phyloP scores from a whole-genome alignment of 352 stramenopile genomes.

The Globisporangium ultimum region DNA sequence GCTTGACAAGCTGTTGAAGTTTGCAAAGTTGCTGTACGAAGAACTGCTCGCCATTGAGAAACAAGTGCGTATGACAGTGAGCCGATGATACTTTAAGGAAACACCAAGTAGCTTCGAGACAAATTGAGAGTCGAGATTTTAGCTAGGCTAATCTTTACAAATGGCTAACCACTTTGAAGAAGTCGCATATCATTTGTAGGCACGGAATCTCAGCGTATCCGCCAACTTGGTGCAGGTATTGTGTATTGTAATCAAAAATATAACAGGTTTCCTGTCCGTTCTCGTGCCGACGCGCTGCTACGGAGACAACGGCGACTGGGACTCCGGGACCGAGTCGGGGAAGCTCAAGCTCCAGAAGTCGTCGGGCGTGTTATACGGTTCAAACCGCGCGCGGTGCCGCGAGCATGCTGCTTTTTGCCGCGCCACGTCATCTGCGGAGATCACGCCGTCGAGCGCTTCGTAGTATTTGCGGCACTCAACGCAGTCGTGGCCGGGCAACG shows the following conservation, averaged over 20 bases:
- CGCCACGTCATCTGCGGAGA: conserved; percentile 25
- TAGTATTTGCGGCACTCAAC: conserved; percentile 80
- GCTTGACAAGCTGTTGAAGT: conserved; percentile 23
- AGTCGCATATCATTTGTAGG: no score
- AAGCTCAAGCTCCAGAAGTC: conserved; percentile 86
- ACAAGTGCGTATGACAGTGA: neutral
- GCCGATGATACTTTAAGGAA: no score
- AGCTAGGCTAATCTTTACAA: no score
- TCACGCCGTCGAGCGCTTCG: conserved; percentile 49
- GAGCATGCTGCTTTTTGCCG: conserved; percentile 61
- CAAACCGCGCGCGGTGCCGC: conserved; percentile 65
- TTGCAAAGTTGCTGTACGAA: conserved; percentile 20
- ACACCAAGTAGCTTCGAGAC: no score
- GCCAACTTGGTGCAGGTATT: no score
- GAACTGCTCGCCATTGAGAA: conserved; percentile 12
- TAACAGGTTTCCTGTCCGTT: no score
- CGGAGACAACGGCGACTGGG: conserved; percentile 5
- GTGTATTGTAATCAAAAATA: no score
- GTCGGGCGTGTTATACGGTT: conserved; percentile 78
- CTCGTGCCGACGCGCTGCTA: neutral
- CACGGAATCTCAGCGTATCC: no score
- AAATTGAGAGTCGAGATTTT: no score
- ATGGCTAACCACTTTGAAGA: no score
- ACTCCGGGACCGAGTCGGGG: conserved; percentile 41
- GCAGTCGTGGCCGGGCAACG: conserved; percentile 63